Conservation (phyloP, 768 basidiomycete genomes). For the Macrolepiota fuliginosa region DNA sequence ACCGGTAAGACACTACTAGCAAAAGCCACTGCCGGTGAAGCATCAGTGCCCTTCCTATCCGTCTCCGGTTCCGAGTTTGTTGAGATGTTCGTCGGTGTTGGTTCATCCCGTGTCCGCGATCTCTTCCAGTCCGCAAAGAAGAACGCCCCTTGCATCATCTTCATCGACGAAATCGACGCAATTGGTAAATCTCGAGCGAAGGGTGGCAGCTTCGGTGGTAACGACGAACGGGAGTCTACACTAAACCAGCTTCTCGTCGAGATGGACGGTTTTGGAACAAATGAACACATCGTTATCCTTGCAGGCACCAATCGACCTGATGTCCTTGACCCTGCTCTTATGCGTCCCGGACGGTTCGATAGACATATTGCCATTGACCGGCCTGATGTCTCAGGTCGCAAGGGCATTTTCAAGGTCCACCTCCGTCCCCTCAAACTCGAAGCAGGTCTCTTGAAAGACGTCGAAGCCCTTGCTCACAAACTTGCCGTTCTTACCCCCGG, state of each 20-base stretch:
- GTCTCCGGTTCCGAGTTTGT: constrained; percentile 99
- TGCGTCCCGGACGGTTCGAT: constrained; percentile 98
- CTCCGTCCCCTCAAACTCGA: constrained; percentile 78
- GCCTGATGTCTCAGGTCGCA: constrained; percentile 91
- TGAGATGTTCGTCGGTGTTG: constrained; percentile 99
- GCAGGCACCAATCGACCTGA: constrained; percentile 97
- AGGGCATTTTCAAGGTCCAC: constrained; percentile 93
- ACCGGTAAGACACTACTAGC: constrained; percentile 98
- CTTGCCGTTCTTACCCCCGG: constrained; percentile 96
- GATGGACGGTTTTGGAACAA: constrained; percentile 99
- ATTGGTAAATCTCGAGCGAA: constrained; percentile 92
- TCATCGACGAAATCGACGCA: constrained; percentile 99
- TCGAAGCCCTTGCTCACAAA: constrained; percentile 76
- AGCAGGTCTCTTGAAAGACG: constrained; percentile 45
- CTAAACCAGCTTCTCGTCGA: constrained; percentile 97
- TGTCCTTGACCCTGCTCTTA: constrained; percentile 90
- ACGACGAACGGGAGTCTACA: constrained; percentile 97
- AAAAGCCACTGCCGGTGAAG: constrained; percentile 98
- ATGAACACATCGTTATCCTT: constrained; percentile 93
- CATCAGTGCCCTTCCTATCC: constrained; percentile 95
- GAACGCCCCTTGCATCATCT: constrained; percentile 97
- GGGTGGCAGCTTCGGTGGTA: constrained; percentile 76
- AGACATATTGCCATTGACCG: constrained; percentile 93
- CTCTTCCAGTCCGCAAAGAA: constrained; percentile 97
- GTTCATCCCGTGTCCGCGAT: constrained; percentile 95